Conservation (phyloP, 768 basidiomycete genomes). For the Serpula lacrymans region DNA sequence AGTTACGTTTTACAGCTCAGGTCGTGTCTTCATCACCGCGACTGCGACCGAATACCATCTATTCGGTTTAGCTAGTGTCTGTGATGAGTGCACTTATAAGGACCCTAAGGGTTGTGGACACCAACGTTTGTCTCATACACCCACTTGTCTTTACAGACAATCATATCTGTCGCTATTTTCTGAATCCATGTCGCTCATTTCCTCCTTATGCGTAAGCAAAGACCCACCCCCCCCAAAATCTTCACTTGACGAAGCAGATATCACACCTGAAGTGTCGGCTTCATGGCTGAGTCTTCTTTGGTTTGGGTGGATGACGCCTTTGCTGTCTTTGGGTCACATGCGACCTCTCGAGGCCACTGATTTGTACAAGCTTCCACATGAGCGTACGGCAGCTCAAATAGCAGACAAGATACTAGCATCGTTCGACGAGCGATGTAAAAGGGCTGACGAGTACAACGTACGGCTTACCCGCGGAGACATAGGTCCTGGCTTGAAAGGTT, state of each 20-base stretch:
- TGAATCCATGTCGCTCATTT: no score
- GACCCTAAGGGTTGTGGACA: no score
- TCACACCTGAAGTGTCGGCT: slow-evolving; percentile 68
- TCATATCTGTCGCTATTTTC: no score
- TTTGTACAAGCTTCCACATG: slow-evolving; percentile 72
- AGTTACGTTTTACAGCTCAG: no score
- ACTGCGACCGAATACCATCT: no score
- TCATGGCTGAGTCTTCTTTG: slow-evolving; percentile 55
- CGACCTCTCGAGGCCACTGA: slow-evolving; percentile 80
- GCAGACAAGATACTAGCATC: slow-evolving; percentile 62
- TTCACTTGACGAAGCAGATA: slow-evolving; percentile 56
- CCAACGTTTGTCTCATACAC: no score
- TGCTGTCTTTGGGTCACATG: slow-evolving; percentile 72
- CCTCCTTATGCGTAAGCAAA: no score
- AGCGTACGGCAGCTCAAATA: slow-evolving; percentile 55
- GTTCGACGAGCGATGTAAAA: slow-evolving; percentile 53
- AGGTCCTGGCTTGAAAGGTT: slow-evolving; percentile 45
- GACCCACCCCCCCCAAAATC: slow-evolving; percentile 40
- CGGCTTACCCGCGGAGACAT: slow-evolving; percentile 65
- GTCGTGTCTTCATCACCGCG: no score
- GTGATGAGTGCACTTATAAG: no score
- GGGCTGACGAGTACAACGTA: slow-evolving; percentile 68
- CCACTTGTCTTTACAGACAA: no score
- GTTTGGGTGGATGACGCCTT: slow-evolving; percentile 73
- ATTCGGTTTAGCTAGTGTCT: no score